These are phyloP conservation scores for Musa itinerans DNA, from an alignment of 176 grass and related monocot genomes.

Conservation along the genomic window DNA sequence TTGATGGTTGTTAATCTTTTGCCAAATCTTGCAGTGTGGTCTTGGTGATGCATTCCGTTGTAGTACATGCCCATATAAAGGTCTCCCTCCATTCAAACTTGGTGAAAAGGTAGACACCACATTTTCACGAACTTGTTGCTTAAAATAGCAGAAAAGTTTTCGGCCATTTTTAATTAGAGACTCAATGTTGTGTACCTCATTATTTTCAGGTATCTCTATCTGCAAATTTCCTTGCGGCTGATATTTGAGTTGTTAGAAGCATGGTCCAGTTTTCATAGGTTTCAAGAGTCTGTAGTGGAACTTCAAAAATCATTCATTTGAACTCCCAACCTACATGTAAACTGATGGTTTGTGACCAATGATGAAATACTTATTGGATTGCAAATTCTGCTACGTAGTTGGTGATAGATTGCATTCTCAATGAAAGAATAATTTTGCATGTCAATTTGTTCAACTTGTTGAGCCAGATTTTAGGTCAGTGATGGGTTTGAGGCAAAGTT, in stretches of 20 bases:
- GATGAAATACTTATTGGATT: no score
- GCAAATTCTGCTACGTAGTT: no score
- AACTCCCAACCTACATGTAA: background rate
- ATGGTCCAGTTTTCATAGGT: background rate
- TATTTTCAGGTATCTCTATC: constrained; percentile 8
- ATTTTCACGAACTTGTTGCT: background rate
- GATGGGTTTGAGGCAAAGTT: no score
- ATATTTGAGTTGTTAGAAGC: background rate
- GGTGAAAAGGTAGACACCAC: constrained; percentile 63
- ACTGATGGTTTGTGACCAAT: background rate
- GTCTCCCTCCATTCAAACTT: constrained; percentile 68
- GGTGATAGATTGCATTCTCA: background rate
- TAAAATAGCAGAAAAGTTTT: background rate
- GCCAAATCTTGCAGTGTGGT: constrained; percentile 47
- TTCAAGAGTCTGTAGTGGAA: background rate
- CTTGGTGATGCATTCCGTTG: constrained; percentile 88
- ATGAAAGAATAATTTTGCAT: no score
- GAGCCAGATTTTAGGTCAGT: no score
- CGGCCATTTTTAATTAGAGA: background rate
- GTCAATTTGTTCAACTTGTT: no score
- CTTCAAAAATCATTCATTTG: background rate
- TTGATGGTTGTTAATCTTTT: background rate
- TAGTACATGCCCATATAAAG: constrained; percentile 71
- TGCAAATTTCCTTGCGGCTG: constrained; percentile 11
- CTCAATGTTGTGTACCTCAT: background rate